Evolutionary conservation across 2,329 filamentous ascomycete genomes (phyloP), one percentile per base, ranked within the genome.

Genomic region (Penicillium sp.): DNA sequence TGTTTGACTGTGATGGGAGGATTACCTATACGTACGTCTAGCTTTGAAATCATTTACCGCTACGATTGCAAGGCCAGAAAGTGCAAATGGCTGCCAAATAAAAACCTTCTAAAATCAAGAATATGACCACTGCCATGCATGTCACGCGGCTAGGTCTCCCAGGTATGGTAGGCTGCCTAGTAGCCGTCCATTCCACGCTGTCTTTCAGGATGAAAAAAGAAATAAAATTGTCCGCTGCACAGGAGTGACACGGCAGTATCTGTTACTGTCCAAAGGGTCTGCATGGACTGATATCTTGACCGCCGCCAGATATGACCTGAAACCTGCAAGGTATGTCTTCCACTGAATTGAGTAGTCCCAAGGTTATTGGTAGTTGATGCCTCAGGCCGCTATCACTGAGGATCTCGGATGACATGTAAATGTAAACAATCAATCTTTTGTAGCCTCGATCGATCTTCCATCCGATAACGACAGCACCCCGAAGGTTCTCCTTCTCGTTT

Each of bases 401-500:
- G 26, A 54, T 42, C 37, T 43, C n/a, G 62, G 59, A 43, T 40
- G 25, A 59, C 40, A 65, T 46, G 63, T 35, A 57, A 54, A 63
- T 52, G 63, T 65, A 65, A 65, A 65, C 63, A 65, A 65, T 52
- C 51, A 61, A 45, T 52, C 55, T 54, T 59, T 58, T 55, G 16
- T 26, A 35, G 52, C 52, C 52, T 61, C 55, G 46, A 54, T 40
- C 49, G 49, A 43, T 54, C 52, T 22, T 33, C 43, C 42, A 37
- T 56, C 37, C 26, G n/a, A 55, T 40, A 37, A 19, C 26, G 26
- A 30, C 51, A 22, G 35, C 51, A 25, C 33, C 51, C 51, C 51
- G 40, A 35, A 35, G 51, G 51, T 40, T 40, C 19, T 14, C 19
- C n/a, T 22, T 55, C 55, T 25, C 52, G 19, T 40, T 19, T 33